phyloP scores from a whole-genome alignment of 2,329 filamentous ascomycete genomes.

The Gnomoniopsis sp. region DNA sequence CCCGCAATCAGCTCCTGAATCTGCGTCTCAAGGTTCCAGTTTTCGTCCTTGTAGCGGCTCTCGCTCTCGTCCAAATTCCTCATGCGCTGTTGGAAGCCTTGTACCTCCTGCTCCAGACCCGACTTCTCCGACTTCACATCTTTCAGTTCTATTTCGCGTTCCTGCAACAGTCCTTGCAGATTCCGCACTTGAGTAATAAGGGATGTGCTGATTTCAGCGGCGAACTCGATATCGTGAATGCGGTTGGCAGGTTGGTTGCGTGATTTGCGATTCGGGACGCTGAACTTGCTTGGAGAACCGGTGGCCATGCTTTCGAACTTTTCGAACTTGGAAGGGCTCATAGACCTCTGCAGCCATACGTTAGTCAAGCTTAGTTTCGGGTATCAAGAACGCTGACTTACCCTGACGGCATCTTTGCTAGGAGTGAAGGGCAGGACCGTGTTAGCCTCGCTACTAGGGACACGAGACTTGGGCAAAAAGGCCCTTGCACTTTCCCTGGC shows the following conservation, averaged over 20 bases:
- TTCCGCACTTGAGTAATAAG: constrained; percentile 91
- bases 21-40: constrained; percentile 94
- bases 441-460: constrained; percentile 64
- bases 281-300: constrained; percentile 84
- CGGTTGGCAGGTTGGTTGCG: constrained; percentile 86
- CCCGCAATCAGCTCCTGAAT: constrained; percentile 76
- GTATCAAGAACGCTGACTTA: constrained; percentile 33
- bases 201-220: constrained; percentile 95
- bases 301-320: constrained; percentile 77
- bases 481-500: constrained; percentile 85
- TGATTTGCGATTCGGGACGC: constrained; percentile 80
- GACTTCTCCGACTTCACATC: constrained; percentile 71
- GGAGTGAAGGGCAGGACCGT: constrained; percentile 50
- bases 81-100: constrained; percentile 75
- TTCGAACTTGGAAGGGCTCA: constrained; percentile 61
- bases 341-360: constrained; percentile 52
- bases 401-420: constrained; percentile 49
- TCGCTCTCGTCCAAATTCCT: constrained; percentile 88
- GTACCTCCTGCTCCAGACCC: constrained; percentile 76
- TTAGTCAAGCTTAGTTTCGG: constrained; percentile 5
- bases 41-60: constrained; percentile 95
- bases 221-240: constrained; percentile 95
- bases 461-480: constrained; percentile 80
- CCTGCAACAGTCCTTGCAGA: constrained; percentile 76
- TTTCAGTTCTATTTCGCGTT: constrained; percentile 84